A percentile compares a stretch with the other conserved stretches of the same genome.
Evolutionary conservation across 2,329 filamentous ascomycete species (phyloP).

Genomic region (Ceratocystiopsis sp.): DNA sequence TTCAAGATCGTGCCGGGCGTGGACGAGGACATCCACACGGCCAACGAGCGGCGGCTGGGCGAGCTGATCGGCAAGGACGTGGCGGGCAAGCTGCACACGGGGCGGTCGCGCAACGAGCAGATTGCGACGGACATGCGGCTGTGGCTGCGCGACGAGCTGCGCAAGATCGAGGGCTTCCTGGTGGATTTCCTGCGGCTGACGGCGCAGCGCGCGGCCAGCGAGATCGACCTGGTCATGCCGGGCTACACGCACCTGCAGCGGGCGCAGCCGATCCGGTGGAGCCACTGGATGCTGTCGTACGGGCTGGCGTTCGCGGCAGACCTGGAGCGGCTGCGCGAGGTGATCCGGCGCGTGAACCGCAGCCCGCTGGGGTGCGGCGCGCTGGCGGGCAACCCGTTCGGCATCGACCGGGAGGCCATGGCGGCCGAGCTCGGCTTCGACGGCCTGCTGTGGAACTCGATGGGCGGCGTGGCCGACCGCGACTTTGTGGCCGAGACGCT

Average conservation of each 20-base stretch:
- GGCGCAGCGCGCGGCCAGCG: constrained; percentile 50
- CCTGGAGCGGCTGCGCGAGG: constrained; percentile 58
- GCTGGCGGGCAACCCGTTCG: constrained; percentile 66
- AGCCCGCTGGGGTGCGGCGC: constrained; percentile 59
- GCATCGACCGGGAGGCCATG: constrained; percentile 64
- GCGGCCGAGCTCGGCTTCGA: constrained; percentile 69
- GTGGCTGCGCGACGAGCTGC: constrained; percentile 65
- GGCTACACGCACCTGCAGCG: constrained; percentile 80
- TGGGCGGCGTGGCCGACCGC: constrained; percentile 58
- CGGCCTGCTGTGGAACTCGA: constrained; percentile 56
- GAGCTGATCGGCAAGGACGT: constrained; percentile 78
- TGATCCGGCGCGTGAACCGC: constrained; percentile 57
- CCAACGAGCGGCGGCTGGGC: constrained; percentile 54
- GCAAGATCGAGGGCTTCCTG: constrained; percentile 50
- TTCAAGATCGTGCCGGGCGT: constrained; percentile 35
- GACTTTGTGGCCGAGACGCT: constrained; percentile 74
- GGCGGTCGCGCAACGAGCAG: constrained; percentile 78
- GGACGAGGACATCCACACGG: constrained; percentile 49
- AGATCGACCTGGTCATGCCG: constrained; percentile 68
- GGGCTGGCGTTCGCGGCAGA: constrained; percentile 55
- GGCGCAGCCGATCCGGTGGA: constrained; percentile 64
- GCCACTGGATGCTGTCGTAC: constrained; percentile 65
- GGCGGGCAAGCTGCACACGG: constrained; percentile 79
- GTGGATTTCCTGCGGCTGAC: constrained; percentile 53
- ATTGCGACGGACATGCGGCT: constrained; percentile 80